A percentile compares a stretch with the other conserved stretches of the same genome.
Conservation (phyloP, 805 yeast species). For the Ogataea nonfermentans region DNA sequence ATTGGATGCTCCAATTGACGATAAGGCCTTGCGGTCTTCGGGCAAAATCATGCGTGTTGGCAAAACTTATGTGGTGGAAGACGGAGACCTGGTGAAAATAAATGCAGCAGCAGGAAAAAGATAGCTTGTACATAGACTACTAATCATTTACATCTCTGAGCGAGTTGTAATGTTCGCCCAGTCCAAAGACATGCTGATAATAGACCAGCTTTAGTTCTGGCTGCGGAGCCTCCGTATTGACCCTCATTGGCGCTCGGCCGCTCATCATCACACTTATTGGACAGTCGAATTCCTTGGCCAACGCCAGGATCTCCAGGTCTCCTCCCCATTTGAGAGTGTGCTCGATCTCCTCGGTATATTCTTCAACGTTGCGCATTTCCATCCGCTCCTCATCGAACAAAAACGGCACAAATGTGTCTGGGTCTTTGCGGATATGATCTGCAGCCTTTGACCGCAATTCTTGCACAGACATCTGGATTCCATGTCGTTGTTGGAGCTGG, state of each 20-base stretch:
- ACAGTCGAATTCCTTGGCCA: slow-evolving; percentile 66
- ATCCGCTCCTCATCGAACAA: slow-evolving; percentile 76
- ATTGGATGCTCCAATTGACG: slow-evolving; percentile 61
- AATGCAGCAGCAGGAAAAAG: slow-evolving; percentile 68
- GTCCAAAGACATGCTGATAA: slow-evolving; percentile 79
- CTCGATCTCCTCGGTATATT: slow-evolving; percentile 66
- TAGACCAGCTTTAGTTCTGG: slow-evolving; percentile 70
- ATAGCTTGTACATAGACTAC: slow-evolving; percentile 5
- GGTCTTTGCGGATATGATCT: slow-evolving; percentile 57
- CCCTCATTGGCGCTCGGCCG: slow-evolving; percentile 63
- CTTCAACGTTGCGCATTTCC: slow-evolving; percentile 59
- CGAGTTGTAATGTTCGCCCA: slow-evolving; percentile 96
- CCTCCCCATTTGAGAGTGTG: slow-evolving; percentile 96
- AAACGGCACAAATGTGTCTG: slow-evolving; percentile 76
- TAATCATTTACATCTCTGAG: slow-evolving; percentile 32
- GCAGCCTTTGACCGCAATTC: slow-evolving; percentile 67
- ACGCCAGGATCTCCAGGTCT: slow-evolving; percentile 84
- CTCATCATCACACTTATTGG: slow-evolving; percentile 77
- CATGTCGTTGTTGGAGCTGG: slow-evolving; percentile 61
- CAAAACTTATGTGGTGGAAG: slow-evolving; percentile 91
- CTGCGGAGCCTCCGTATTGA: slow-evolving; percentile 56
- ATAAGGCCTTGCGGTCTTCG: slow-evolving; percentile 74
- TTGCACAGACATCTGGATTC: slow-evolving; percentile 37
- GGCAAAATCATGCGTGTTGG: slow-evolving; percentile 93
- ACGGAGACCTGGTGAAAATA: slow-evolving; percentile 89